These are phyloP conservation scores for Xerocomellus intermedius DNA, from an alignment of 768 basidiomycete genomes.

Conservation along the genomic window DNA sequence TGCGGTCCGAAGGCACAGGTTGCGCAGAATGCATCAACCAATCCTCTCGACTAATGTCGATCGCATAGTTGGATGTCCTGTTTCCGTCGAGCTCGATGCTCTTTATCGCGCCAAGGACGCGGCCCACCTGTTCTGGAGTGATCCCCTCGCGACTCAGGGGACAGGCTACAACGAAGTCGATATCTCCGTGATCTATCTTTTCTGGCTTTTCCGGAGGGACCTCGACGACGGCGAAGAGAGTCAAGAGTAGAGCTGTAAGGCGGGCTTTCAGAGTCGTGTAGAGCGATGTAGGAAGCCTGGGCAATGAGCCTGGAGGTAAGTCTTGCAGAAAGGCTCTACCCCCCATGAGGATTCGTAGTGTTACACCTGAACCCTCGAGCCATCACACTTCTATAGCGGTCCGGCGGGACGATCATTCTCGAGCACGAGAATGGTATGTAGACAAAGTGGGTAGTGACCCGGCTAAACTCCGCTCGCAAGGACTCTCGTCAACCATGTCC, in stretches of 20 bases:
- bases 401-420: conserved; percentile 16
- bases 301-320: conserved; percentile 48
- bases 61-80: conserved; percentile 63
- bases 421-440: conserved; percentile 10
- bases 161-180: conserved; percentile 63
- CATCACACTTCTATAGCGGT: conserved; percentile 4
- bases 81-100: conserved; percentile 49
- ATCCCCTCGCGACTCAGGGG: conserved; percentile 32
- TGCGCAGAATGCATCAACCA: conserved; percentile 24
- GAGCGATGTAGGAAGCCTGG: conserved; percentile 56
- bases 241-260: conserved; percentile 39
- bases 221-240: conserved; percentile 50
- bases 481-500: conserved; percentile 49
- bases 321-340: conserved; percentile 61
- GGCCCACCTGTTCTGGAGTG: conserved; percentile 38
- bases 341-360: conserved; percentile 47
- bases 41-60: conserved; percentile 44
- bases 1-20: conserved; percentile 3
- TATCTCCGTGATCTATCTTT: conserved; percentile 64
- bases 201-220: conserved; percentile 64
- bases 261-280: conserved; percentile 53
- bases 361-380: neutral
- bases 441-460: neutral
- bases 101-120: conserved; percentile 46
- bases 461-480: conserved; percentile 13